phyloP scores from a whole-genome alignment of 352 stramenopile species.

The Phytopythium ostracodes region DNA sequence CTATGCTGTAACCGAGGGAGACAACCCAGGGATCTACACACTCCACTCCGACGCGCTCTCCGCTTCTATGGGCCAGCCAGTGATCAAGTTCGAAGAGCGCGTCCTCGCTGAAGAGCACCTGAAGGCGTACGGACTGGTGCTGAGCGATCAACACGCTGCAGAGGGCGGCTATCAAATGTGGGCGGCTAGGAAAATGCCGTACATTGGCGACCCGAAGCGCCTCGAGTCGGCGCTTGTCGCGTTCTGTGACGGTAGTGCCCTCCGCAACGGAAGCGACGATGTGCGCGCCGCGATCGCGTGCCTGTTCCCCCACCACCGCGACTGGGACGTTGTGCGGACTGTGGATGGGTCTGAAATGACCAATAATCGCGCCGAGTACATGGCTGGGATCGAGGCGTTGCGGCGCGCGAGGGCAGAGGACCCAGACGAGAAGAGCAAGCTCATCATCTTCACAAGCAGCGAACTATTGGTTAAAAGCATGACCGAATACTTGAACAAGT shows the following conservation, averaged over 20 bases:
- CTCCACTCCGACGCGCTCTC: too few relatives aligned
- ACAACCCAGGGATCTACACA: too few relatives aligned
- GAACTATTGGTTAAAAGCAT: constrained; percentile 12
- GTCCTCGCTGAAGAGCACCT: too few relatives aligned
- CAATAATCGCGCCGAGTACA: constrained; percentile 10
- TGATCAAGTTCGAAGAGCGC: too few relatives aligned
- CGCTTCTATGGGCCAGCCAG: too few relatives aligned
- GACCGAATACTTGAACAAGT: constrained; percentile 6
- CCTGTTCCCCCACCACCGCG: constrained; percentile 10
- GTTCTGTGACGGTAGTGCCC: constrained; percentile 12
- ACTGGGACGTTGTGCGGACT: constrained; percentile 4
- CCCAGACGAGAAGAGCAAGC: constrained; percentile 1
- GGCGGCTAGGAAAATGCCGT: not conserved
- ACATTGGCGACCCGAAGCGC: not conserved
- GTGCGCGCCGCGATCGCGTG: constrained; percentile 5
- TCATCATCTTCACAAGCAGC: constrained; percentile 15
- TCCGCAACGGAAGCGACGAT: constrained; percentile 4
- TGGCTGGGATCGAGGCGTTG: constrained; percentile 9
- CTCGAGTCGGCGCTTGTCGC: constrained; percentile 6
- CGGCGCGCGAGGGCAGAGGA: constrained; percentile 1
- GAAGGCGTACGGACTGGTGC: too few relatives aligned
- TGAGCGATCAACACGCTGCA: not conserved
- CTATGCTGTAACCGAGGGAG: too few relatives aligned
- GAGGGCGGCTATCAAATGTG: not conserved
- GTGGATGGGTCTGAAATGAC: constrained; percentile 4